phyloP scores from a whole-genome alignment of 192 early-diverging fungal species.

The Coemansia sp. region DNA sequence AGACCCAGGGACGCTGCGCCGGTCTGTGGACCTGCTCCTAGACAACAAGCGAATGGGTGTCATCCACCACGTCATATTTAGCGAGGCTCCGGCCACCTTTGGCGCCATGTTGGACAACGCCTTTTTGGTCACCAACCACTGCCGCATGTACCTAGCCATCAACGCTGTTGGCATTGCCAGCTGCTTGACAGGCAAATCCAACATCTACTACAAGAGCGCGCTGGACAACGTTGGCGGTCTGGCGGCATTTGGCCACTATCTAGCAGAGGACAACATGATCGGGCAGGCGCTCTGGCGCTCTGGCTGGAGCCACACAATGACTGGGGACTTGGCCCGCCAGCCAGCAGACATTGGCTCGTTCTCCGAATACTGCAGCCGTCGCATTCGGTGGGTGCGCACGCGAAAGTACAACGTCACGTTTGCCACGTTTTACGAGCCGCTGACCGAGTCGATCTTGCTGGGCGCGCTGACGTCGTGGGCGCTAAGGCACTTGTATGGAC shows the following conservation, averaged over 20 bases:
- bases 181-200: constrained; percentile 94
- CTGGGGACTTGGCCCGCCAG: constrained; percentile 84
- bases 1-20: constrained; percentile 70
- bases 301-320: constrained; percentile 81
- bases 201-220: constrained; percentile 82
- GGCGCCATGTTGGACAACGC: constrained; percentile 82
- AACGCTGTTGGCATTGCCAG: constrained; percentile 81
- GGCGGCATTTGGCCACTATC: constrained; percentile 81
- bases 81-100: constrained; percentile 65
- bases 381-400: constrained; percentile 91
- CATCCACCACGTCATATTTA: constrained; percentile 92
- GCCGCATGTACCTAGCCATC: constrained; percentile 93
- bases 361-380: constrained; percentile 77
- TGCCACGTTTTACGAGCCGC: constrained; percentile 90
- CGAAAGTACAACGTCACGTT: constrained; percentile 89
- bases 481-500: constrained; percentile 57
- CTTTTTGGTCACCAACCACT: constrained; percentile 88
- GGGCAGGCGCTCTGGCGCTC: constrained; percentile 78
- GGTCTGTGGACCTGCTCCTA: constrained; percentile 77
- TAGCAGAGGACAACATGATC: constrained; percentile 95
- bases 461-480: constrained; percentile 72
- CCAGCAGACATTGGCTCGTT: constrained; percentile 70
- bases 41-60: constrained; percentile 74
- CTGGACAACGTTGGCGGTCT: constrained; percentile 81
- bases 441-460: constrained; percentile 83